These are phyloP conservation scores for Phyllostachys edulis DNA, from an alignment of 176 grass and related monocot genomes.

Conservation along the genomic window DNA sequence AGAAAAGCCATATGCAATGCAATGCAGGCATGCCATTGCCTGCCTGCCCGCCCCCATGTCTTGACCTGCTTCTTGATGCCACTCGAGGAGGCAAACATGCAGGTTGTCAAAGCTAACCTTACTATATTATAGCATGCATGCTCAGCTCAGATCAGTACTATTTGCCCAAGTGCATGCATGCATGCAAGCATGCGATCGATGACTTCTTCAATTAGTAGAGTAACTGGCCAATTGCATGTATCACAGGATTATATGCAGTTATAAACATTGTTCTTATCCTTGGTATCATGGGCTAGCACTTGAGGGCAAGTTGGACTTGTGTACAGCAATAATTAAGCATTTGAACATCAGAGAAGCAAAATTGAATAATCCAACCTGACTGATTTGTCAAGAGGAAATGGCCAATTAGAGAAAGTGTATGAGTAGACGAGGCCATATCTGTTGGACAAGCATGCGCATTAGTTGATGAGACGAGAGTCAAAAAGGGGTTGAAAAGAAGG, in stretches of 20 bases:
- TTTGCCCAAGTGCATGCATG: neutral
- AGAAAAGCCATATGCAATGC: slow-evolving; percentile 27
- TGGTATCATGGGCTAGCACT: neutral
- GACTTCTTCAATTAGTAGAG: neutral
- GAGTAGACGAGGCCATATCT: slow-evolving; percentile 14
- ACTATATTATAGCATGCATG: neutral
- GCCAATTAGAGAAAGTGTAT: neutral
- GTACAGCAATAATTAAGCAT: neutral
- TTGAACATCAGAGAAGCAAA: slow-evolving; percentile 18
- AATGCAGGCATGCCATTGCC: neutral
- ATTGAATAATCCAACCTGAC: slow-evolving; percentile 19
- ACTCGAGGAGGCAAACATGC: slow-evolving; percentile 46
- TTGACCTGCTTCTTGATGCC: slow-evolving; percentile 29
- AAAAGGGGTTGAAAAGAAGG: slow-evolving; percentile 35
- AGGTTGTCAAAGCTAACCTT: slow-evolving; percentile 22
- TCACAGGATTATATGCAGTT: neutral
- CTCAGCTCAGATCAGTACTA: neutral
- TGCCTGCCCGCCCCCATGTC: neutral
- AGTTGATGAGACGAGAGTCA: neutral
- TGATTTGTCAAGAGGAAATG: neutral
- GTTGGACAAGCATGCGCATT: slow-evolving; percentile 30
- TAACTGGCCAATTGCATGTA: neutral
- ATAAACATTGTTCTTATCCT: neutral
- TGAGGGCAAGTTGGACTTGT: slow-evolving; percentile 4
- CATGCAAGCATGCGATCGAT: too few species aligned